Conservation (phyloP, 2,329 filamentous ascomycete species). For the Aspergillus amoenus region DNA sequence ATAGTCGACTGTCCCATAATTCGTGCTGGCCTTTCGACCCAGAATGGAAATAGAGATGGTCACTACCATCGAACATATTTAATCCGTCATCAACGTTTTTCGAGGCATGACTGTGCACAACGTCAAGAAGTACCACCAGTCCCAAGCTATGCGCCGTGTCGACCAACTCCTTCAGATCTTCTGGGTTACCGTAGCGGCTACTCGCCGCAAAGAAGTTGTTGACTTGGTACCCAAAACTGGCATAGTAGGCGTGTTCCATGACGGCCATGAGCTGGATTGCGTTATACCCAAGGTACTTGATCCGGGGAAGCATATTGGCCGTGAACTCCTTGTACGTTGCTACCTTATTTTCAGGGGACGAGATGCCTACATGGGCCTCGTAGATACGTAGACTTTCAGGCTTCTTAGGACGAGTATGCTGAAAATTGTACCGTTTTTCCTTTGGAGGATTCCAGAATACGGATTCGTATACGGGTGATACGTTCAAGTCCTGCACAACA, state of each 20-base stretch:
- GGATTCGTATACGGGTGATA: constrained; percentile 91
- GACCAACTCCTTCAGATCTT: constrained; percentile 94
- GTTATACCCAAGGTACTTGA: constrained; percentile 90
- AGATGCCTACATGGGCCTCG: constrained; percentile 98
- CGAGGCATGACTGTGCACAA: constrained; percentile 96
- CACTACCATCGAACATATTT: constrained; percentile 93
- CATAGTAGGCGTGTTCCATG: constrained; percentile 99
- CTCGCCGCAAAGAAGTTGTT: constrained; percentile 99
- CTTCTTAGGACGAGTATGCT: constrained; percentile 77
- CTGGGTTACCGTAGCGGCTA: constrained; percentile 88
- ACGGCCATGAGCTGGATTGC: constrained; percentile 98
- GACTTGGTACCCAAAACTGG: constrained; percentile 97
- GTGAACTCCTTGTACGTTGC: constrained; percentile 98
- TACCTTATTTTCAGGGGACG: constrained; percentile 82
- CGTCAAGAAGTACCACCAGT: constrained; percentile 85
- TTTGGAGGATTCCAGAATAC: constrained; percentile 94
- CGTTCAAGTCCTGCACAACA: constrained; percentile 85
- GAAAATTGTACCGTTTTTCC: constrained; percentile 76
- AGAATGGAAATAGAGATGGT: constrained; percentile 93
- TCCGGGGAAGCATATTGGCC: constrained; percentile 83
- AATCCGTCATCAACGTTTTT: constrained; percentile 96
- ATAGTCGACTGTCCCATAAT: constrained; percentile 92
- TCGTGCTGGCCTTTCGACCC: constrained; percentile 84
- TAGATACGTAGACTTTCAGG: constrained; percentile 88
- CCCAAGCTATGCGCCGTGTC: constrained; percentile 92